Evolutionary conservation across 805 yeast genomes (phyloP).

Genomic region (Myxozyma kluyveri): DNA sequence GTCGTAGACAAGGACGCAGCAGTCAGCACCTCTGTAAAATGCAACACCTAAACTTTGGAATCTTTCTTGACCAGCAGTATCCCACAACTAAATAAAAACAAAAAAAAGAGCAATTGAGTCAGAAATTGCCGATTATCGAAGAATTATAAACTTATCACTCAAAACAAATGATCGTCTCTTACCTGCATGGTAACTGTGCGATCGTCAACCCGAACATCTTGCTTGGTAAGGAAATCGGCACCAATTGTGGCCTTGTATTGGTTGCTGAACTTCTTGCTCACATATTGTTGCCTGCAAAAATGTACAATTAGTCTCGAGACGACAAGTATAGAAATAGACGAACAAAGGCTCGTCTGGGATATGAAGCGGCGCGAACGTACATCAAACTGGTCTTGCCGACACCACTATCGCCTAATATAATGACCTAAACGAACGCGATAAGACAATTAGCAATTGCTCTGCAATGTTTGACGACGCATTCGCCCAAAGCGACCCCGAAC

Average conservation of each 20-base stretch:
- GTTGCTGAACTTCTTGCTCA: slow-evolving; percentile 87
- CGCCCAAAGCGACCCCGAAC: neutral
- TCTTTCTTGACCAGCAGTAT: slow-evolving; percentile 98
- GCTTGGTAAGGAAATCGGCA: slow-evolving; percentile 89
- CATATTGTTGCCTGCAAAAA: slow-evolving; percentile 72
- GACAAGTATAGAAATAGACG: no score
- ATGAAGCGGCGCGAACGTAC: no score
- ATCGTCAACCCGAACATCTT: slow-evolving; percentile 78
- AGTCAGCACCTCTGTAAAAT: slow-evolving; percentile 95
- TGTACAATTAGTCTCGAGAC: no score
- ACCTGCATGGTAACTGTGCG: slow-evolving; percentile 64
- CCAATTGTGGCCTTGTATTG: slow-evolving; percentile 98
- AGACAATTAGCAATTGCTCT: neutral
- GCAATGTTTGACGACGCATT: neutral
- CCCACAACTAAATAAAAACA: slow-evolving; percentile 64
- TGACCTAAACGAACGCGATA: slow-evolving; percentile 51
- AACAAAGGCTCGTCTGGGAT: no score
- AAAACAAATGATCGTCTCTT: neutral
- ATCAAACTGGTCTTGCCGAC: slow-evolving; percentile 95
- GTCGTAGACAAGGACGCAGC: slow-evolving; percentile 93
- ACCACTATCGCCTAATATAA: slow-evolving; percentile 94
- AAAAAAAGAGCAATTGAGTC: neutral
- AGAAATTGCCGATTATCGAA: neutral
- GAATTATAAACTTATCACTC: neutral
- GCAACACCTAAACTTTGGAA: slow-evolving; percentile 97